phyloP scores from a whole-genome alignment of 1,139 yeast genomes.

The Lodderomyces pseudojiufengensis region DNA sequence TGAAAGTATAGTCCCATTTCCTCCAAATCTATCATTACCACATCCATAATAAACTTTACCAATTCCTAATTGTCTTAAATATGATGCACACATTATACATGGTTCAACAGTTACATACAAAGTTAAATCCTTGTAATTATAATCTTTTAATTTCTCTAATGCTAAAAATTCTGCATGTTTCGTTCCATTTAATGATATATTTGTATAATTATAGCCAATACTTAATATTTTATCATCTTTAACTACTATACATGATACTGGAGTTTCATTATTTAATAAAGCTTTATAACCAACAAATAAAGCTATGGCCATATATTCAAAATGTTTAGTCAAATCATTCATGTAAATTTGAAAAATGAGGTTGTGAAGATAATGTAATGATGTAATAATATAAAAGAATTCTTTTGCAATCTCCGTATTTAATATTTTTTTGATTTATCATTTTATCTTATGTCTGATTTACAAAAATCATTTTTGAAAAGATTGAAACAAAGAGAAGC shows the following conservation, averaged over 20 bases:
- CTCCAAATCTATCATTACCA: constrained; percentile 94
- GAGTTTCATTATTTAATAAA: constrained; percentile 60
- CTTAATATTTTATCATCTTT: constrained; percentile 53
- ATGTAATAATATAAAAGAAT: no score
- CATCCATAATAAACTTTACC: constrained; percentile 81
- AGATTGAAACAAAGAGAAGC: constrained; percentile 37
- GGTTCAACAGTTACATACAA: constrained; percentile 97
- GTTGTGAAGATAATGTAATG: no score
- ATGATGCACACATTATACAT: constrained; percentile 97
- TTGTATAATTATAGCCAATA: constrained; percentile 86
- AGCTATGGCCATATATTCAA: constrained; percentile 36
- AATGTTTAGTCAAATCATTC: constrained; percentile 25
- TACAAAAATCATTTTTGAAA: constrained; percentile 39
- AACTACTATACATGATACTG: constrained; percentile 60
- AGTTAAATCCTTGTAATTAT: constrained; percentile 44
- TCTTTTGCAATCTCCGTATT: no score
- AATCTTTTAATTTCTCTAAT: constrained; percentile 18
- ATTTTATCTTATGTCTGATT: constrained; percentile 49
- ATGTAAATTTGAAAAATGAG: no score
- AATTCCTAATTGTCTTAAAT: constrained; percentile 76
- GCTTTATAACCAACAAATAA: constrained; percentile 43
- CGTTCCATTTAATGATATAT: constrained; percentile 76
- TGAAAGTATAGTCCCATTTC: constrained; percentile 81
- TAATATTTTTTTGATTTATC: no score
- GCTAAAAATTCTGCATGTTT: constrained; percentile 92